phyloP scores from a whole-genome alignment of 495 filamentous ascomycete genomes.

The Penicillium coprophilum region DNA sequence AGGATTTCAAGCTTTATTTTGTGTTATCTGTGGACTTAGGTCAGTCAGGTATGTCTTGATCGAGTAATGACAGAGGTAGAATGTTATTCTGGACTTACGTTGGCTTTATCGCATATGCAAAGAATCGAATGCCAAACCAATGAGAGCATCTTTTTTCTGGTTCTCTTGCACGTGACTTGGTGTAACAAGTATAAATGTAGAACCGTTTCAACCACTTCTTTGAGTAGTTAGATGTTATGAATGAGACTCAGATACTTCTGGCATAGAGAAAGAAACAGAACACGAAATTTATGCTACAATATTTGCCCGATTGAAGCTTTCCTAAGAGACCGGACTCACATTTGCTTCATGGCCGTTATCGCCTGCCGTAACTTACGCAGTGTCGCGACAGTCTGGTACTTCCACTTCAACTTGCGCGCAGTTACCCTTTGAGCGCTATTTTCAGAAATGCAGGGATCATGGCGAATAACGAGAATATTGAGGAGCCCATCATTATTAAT shows the following conservation, averaged over 20 bases:
- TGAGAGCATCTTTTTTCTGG: slow-evolving; percentile 10
- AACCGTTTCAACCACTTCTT: background rate
- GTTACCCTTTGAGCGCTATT: background rate
- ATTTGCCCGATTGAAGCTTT: background rate
- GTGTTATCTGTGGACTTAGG: background rate
- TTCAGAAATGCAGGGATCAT: slow-evolving; percentile 18
- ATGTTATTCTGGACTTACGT: background rate
- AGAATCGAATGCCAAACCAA: background rate
- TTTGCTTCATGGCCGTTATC: background rate
- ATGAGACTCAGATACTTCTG: background rate
- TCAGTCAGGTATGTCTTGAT: background rate
- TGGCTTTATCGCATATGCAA: background rate
- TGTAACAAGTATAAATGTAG: background rate
- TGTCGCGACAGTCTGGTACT: slow-evolving; percentile 12
- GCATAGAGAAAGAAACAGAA: background rate
- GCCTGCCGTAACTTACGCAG: background rate
- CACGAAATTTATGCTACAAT: background rate
- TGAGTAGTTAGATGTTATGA: background rate
- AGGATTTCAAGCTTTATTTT: slow-evolving; percentile 2
- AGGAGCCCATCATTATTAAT: slow-evolving; percentile 34
- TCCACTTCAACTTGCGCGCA: background rate
- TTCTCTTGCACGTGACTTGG: slow-evolving; percentile 3
- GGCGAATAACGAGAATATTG: slow-evolving; percentile 10
- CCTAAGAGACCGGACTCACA: background rate
- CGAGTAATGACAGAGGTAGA: background rate